phyloP scores from a whole-genome alignment of 2,329 filamentous ascomycete species.

The Arthrobotrys iridis region DNA sequence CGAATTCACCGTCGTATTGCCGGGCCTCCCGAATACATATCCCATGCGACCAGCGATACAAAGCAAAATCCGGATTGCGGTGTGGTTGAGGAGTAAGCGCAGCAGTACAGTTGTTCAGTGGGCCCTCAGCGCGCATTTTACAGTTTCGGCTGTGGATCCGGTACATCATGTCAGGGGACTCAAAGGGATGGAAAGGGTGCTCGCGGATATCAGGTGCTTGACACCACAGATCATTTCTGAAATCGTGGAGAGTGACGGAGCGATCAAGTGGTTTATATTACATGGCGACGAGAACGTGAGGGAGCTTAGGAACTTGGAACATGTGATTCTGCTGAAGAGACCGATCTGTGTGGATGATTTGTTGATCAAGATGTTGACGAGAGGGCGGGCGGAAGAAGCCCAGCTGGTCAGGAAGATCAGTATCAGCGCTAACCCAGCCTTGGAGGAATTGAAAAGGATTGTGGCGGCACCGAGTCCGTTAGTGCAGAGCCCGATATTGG shows the following conservation, averaged over 20 bases:
- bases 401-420: constrained; percentile 17
- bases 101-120: constrained; percentile 47
- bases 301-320: constrained; percentile 41
- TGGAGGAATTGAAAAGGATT: constrained; percentile 46
- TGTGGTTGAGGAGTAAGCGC: constrained; percentile 47
- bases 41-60: constrained; percentile 25
- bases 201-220: constrained; percentile 49
- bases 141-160: constrained; percentile 24
- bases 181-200: constrained; percentile 30
- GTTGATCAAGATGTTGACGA: constrained; percentile 39
- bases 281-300: constrained; percentile 43
- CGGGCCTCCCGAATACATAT: constrained; percentile 29
- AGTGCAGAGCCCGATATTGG: constrained; percentile 45
- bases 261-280: constrained; percentile 44
- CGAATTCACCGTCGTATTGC: constrained; percentile 64
- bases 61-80: constrained; percentile 41
- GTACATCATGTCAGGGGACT: constrained; percentile 13
- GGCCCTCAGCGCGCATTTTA: constrained; percentile 46
- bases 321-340: constrained; percentile 38
- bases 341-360: constrained; percentile 49
- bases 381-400: constrained; percentile 23
- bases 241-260: constrained; percentile 26
- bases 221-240: constrained; percentile 47
- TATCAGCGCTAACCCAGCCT: constrained; percentile 38
- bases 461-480: constrained; percentile 40